phyloP scores from a whole-genome alignment of 176 grass and related monocot genomes.

The Musa acuminata region DNA sequence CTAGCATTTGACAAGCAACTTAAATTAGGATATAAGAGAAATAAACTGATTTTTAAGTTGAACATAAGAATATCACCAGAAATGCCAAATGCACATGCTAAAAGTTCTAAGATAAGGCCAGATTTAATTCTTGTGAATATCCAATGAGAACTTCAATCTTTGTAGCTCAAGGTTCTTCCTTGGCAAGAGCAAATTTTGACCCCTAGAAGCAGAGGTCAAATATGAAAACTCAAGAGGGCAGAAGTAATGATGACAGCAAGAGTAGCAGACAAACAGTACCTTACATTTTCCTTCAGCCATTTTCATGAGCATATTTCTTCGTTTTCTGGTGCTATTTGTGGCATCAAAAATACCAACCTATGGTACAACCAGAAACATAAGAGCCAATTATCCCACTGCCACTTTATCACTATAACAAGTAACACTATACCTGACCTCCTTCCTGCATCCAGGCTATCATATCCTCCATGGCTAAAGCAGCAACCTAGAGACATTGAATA shows the following conservation, averaged over 20 bases:
- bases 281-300: conserved; percentile 98
- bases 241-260: no score
- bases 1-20: neutral
- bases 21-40: neutral
- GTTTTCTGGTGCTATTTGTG: conserved; percentile 84
- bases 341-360: conserved; percentile 99
- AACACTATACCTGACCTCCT: conserved; percentile 67
- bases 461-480: conserved; percentile 95
- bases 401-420: conserved; percentile 20
- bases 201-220: neutral
- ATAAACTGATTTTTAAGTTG: neutral
- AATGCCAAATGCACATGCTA: neutral
- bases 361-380: conserved; percentile 9
- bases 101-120: neutral
- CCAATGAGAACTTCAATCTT: neutral
- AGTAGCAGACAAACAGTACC: conserved; percentile 22
- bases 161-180: neutral
- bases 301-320: conserved; percentile 97
- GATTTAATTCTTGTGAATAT: neutral
- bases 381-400: conserved; percentile 18
- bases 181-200: neutral
- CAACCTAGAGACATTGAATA: conserved; percentile 46
- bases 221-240: neutral
- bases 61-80: neutral
- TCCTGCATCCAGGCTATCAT: conserved; percentile 97